These are phyloP conservation scores for Claviceps fusiformis DNA, from an alignment of 2,329 filamentous ascomycete species.

Conservation along the genomic window DNA sequence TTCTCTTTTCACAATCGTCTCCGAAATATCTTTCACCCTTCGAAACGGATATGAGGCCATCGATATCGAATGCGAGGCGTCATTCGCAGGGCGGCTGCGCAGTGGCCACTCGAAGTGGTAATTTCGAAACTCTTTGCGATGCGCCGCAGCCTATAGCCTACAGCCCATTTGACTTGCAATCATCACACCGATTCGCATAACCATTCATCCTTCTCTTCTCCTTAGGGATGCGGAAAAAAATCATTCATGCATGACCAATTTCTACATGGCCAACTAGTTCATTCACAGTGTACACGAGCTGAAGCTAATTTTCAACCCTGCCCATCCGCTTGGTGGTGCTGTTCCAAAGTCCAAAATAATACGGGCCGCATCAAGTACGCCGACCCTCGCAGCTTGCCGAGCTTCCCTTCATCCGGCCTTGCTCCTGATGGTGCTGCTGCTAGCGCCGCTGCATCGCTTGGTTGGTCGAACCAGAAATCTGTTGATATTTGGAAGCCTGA, in stretches of 20 bases:
- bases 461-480: constrained; percentile 55
- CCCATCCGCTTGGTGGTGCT: not conserved
- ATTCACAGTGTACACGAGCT: not conserved
- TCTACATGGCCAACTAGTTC: too few relatives aligned
- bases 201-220: too few relatives aligned
- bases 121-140: not conserved
- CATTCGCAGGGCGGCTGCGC: too few relatives aligned
- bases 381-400: constrained; percentile 57
- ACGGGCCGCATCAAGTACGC: constrained; percentile 53
- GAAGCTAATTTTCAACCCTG: not conserved
- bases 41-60: not conserved
- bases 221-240: too few relatives aligned
- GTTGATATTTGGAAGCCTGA: constrained; percentile 54
- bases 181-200: too few relatives aligned
- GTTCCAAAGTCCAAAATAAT: constrained; percentile 5
- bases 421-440: constrained; percentile 46
- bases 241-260: too few relatives aligned
- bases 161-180: too few relatives aligned
- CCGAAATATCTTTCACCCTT: not conserved
- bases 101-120: too few relatives aligned
- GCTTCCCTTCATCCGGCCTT: constrained; percentile 56
- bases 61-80: not conserved
- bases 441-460: constrained; percentile 59
- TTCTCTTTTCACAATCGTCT: not conserved
- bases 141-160: not conserved